Conservation (phyloP, 1,139 yeast species). For the Pichia cactophila region DNA sequence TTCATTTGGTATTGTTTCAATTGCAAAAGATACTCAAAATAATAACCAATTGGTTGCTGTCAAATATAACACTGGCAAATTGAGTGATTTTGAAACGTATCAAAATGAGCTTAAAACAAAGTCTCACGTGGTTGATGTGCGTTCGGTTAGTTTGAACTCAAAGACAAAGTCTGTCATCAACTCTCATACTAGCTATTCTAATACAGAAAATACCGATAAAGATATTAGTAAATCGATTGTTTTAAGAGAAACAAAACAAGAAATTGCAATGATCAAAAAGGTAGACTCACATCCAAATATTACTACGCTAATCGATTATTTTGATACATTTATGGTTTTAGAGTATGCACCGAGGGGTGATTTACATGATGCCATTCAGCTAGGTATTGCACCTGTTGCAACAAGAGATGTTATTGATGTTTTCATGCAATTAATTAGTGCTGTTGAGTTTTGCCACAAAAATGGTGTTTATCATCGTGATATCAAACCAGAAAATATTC, state of each 20-base stretch:
- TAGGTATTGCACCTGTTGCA: conserved; percentile 72
- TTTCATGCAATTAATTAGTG: conserved; percentile 67
- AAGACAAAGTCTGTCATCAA: conserved; percentile 13
- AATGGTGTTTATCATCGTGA: conserved; percentile 74
- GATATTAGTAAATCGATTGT: conserved; percentile 22
- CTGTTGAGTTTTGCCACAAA: conserved; percentile 69
- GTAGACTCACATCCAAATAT: conserved; percentile 63
- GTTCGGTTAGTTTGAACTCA: conserved; percentile 14
- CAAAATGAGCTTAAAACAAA: conserved; percentile 16
- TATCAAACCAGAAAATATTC: conserved; percentile 90
- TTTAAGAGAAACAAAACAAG: conserved; percentile 63
- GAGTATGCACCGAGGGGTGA: conserved; percentile 93
- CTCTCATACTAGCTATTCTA: conserved; percentile 16
- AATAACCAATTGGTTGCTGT: conserved; percentile 64
- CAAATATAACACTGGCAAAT: conserved; percentile 56
- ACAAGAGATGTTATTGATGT: conserved; percentile 70
- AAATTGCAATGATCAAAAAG: conserved; percentile 64
- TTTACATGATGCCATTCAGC: conserved; percentile 83
- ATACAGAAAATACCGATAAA: conserved; percentile 14
- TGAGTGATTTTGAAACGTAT: conserved; percentile 26
- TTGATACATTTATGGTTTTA: conserved; percentile 72
- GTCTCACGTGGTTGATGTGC: conserved; percentile 7
- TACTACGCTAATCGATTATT: conserved; percentile 63
- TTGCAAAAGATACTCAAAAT: conserved; percentile 61
- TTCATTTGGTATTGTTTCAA: conserved; percentile 84